Conservation (phyloP, 202 grass and related monocot species). For the Schoenoplectus triqueter region DNA sequence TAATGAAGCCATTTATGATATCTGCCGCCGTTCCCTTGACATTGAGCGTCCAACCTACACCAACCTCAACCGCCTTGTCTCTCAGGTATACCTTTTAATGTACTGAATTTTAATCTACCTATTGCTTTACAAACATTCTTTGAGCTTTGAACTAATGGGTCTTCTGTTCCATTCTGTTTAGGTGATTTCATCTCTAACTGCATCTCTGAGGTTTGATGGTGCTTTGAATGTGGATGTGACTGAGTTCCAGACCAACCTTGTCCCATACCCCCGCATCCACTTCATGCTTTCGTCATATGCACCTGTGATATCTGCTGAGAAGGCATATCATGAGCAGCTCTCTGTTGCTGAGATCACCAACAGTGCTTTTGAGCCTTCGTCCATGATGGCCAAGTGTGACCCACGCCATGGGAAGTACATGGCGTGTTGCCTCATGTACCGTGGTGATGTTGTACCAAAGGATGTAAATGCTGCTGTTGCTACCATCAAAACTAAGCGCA, state of each 20-base stretch:
- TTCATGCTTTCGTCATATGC: conserved; percentile 90
- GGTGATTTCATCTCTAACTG: conserved; percentile 84
- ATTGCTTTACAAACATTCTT: background rate
- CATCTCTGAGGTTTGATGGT: conserved; percentile 85
- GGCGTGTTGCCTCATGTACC: conserved; percentile 92
- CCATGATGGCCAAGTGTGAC: conserved; percentile 90
- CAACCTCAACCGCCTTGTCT: conserved; percentile 87
- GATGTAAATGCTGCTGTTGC: conserved; percentile 74
- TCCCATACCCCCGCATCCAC: conserved; percentile 83
- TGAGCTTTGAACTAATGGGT: conserved; percentile 2
- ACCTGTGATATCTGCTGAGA: conserved; percentile 85
- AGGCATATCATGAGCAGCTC: conserved; percentile 89
- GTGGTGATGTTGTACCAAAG: conserved; percentile 80
- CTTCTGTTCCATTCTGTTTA: conserved; percentile 8
- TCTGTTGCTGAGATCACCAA: conserved; percentile 90
- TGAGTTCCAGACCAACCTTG: conserved; percentile 78
- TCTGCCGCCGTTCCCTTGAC: conserved; percentile 82
- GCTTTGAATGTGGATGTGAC: conserved; percentile 81
- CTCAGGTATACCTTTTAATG: conserved; percentile 51
- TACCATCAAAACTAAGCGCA: conserved; percentile 90
- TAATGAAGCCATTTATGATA: conserved; percentile 85
- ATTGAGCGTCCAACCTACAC: conserved; percentile 92
- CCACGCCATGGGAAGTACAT: conserved; percentile 90
- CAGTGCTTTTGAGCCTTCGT: conserved; percentile 82
- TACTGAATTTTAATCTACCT: background rate